phyloP scores from a whole-genome alignment of 331 rosid species.

The Rhamnella rubrinervis region DNA sequence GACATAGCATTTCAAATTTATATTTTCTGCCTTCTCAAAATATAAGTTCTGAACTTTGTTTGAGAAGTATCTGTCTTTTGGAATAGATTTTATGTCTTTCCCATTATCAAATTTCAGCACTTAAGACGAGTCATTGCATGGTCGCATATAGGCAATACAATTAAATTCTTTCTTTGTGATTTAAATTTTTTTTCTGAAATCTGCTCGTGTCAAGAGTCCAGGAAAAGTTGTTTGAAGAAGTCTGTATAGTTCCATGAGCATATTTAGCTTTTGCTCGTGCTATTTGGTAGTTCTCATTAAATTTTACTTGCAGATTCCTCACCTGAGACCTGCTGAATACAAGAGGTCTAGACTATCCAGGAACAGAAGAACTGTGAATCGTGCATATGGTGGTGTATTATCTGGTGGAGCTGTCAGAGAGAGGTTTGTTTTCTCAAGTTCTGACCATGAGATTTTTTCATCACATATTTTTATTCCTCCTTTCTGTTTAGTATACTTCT shows the following conservation, averaged over 20 bases:
- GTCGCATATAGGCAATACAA: not conserved
- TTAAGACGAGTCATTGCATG: not conserved
- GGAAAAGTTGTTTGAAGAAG: not conserved
- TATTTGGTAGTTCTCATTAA: not conserved
- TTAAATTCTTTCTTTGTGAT: not conserved
- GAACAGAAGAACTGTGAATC: constrained; percentile 70
- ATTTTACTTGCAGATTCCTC: constrained; percentile 62
- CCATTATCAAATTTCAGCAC: too few species aligned
- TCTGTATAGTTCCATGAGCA: not conserved
- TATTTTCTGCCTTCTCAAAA: too few species aligned
- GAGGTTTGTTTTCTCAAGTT: constrained; percentile 38
- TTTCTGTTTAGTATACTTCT: too few species aligned
- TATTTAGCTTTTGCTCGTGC: not conserved
- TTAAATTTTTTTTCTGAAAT: too few species aligned
- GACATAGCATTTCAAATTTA: too few species aligned
- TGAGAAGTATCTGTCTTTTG: too few species aligned
- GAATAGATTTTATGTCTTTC: too few species aligned
- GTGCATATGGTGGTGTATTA: constrained; percentile 78
- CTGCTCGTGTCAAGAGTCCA: not conserved
- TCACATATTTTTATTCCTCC: not conserved
- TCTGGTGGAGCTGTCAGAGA: constrained; percentile 86
- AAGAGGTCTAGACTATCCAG: constrained; percentile 77
- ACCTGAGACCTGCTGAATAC: constrained; percentile 84
- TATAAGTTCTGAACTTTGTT: too few species aligned
- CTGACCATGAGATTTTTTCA: too few species aligned